Evolutionary conservation across 192 early-diverging fungal species (phyloP), one percentile per base, ranked within the genome.

Genomic region (Linnemannia zychae): DNA sequence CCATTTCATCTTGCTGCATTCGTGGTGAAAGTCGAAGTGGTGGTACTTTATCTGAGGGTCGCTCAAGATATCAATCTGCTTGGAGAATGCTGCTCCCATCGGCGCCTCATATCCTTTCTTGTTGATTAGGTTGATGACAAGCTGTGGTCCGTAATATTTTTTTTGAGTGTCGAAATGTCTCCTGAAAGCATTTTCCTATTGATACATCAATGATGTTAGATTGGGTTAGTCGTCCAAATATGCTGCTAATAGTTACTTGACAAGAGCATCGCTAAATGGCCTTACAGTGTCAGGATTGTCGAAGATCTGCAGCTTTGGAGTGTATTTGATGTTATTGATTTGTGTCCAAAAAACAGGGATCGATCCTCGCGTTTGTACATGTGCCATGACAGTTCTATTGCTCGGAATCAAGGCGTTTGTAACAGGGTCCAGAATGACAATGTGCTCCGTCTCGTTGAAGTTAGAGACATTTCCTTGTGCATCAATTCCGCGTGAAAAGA

Each of bases 11-110:
- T 97, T 97, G 67, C 94, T 92, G 90, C 98, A 99, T 86, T 99
- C 97, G 40, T 95, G 88, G 87, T 99, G 99, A 82, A 99, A 99
- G 84, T 99, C 99, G 90, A 98, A 99, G 80, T 98, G 96, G 76
- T 90, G 92, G 79, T 99, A 97, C 71, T 89, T 89, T n/a, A 92
- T 73, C 60, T 87, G 89, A 40, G 92, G 92, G 67, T 91, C 93
- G 50, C 91, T 90, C 65, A 91, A 79, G 69, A 92, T 87, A 40
- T 89, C 86, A 24, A 97, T 92, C 6, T 93, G 88, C 48, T 92
- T 87, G 33, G 92, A 90, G 92, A 97, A 99, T 20, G 95, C 94
- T n/a, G 94, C 91, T 47, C 94, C 95, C 87, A 99, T 90, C 1
- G 91, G 93, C 67, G 89, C 89, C 86, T 99, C 99, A 87, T 97